Conservation (phyloP, 139 green algal species). For the Edaphochlamys debaryana region DNA sequence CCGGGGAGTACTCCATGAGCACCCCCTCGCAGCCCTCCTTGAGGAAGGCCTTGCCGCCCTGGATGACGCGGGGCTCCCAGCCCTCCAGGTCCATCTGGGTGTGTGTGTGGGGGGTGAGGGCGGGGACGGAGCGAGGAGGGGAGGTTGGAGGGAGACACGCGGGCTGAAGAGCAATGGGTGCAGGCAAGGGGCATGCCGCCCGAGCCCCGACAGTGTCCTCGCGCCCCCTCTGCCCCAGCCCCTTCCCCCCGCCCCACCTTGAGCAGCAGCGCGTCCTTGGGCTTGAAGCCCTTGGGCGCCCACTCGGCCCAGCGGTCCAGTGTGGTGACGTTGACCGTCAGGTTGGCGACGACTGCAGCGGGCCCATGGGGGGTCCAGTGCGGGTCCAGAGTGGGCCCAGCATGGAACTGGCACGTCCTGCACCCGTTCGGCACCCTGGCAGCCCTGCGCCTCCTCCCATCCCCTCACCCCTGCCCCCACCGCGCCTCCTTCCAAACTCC, state of each 20-base stretch:
- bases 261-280: conserved; percentile 17
- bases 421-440: too few species aligned
- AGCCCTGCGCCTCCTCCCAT: too few species aligned
- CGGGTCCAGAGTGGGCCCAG: too few species aligned
- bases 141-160: neutral
- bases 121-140: neutral
- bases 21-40: conserved; percentile 46
- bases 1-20: conserved; percentile 77
- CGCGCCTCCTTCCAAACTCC: too few species aligned
- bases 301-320: conserved; percentile 38
- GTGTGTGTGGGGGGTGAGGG: neutral
- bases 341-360: too few species aligned
- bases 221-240: too few species aligned
- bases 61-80: conserved; percentile 71
- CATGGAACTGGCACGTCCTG: too few species aligned
- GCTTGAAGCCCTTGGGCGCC: neutral
- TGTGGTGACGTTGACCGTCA: neutral
- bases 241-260: conserved; percentile 18
- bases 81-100: conserved; percentile 81
- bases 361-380: too few species aligned
- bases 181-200: neutral
- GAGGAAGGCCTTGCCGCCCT: conserved; percentile 8
- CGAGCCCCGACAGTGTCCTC: neutral
- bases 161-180: neutral
- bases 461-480: too few species aligned